A percentile compares a stretch with the other conserved stretches of the same genome.
phyloP scores from a whole-genome alignment of 2,329 filamentous ascomycete species.

The Exophiala sp. region DNA sequence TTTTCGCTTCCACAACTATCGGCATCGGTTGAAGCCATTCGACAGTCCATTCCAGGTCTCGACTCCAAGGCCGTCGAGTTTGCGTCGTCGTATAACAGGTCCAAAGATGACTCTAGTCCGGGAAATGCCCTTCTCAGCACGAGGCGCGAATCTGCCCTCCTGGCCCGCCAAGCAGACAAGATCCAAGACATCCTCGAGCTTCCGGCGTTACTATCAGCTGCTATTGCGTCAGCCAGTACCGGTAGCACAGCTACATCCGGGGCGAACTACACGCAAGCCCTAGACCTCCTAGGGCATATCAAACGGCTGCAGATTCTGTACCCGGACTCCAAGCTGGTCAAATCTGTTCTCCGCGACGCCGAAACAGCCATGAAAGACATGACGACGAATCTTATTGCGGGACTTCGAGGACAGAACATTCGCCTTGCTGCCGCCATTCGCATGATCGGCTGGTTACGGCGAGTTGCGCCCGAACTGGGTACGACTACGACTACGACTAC shows the following conservation, averaged over 20 bases:
- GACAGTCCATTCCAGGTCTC: conserved; percentile 66
- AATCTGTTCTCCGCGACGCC: conserved; percentile 67
- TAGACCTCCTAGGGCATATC: conserved; percentile 92
- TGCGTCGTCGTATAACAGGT: conserved; percentile 74
- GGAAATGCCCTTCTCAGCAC: conserved; percentile 64
- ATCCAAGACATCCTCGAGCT: conserved; percentile 87
- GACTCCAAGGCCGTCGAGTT: conserved; percentile 75
- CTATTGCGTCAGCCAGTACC: conserved; percentile 44
- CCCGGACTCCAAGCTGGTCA: conserved; percentile 68
- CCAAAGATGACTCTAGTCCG: conserved; percentile 40
- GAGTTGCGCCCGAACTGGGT: conserved; percentile 76
- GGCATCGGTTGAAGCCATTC: conserved; percentile 60
- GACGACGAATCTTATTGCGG: conserved; percentile 73
- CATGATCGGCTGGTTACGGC: conserved; percentile 82
- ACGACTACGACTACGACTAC: too few species aligned
- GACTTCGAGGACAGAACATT: conserved; percentile 63
- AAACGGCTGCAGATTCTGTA: conserved; percentile 78
- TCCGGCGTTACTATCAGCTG: conserved; percentile 74
- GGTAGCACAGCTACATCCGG: conserved; percentile 36
- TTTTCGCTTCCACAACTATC: conserved; percentile 66
- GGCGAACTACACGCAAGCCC: conserved; percentile 76
- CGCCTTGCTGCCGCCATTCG: conserved; percentile 87
- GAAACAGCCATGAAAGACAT: conserved; percentile 84
- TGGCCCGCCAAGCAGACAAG: conserved; percentile 81
- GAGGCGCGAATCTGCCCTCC: conserved; percentile 70